These are phyloP conservation scores for Paecilomyces variotii DNA, from an alignment of 2,329 filamentous ascomycete species.

Conservation along the genomic window DNA sequence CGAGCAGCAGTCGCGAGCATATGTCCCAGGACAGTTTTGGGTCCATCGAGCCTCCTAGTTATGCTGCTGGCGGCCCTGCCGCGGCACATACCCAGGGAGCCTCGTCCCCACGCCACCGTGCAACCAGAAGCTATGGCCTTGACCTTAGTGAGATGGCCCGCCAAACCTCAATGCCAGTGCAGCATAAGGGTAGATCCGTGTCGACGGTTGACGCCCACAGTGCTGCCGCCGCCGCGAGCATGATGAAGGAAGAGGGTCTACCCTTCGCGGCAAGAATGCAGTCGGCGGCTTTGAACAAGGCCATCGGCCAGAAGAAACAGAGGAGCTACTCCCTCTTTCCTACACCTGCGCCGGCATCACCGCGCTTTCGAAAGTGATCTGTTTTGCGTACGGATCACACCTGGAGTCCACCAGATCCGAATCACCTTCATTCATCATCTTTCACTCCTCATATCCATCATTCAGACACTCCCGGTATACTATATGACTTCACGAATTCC, in stretches of 20 bases:
- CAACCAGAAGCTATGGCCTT: constrained; percentile 11
- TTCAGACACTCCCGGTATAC: not conserved
- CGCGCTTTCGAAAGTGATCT: not conserved
- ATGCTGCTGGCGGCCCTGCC: not conserved
- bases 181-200: constrained; percentile 30
- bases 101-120: constrained; percentile 24
- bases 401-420: not conserved
- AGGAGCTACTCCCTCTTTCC: constrained; percentile 39
- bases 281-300: constrained; percentile 16
- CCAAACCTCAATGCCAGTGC: constrained; percentile 12
- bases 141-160: constrained; percentile 1
- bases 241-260: constrained; percentile 12
- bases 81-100: constrained; percentile 9
- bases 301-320: constrained; percentile 23
- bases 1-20: constrained; percentile 32
- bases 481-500: constrained; percentile 21
- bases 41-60: constrained; percentile 4
- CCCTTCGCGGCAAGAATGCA: constrained; percentile 13
- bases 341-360: constrained; percentile 9
- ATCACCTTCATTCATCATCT: not conserved
- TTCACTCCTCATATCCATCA: constrained; percentile 9
- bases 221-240: constrained; percentile 2
- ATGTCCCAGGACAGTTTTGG: constrained; percentile 15
- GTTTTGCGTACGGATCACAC: constrained; percentile 2
- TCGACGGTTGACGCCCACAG: constrained; percentile 23